These are phyloP conservation scores for Bifiguratus adelaidae DNA, from an alignment of 192 early-diverging fungal genomes.

Conservation along the genomic window DNA sequence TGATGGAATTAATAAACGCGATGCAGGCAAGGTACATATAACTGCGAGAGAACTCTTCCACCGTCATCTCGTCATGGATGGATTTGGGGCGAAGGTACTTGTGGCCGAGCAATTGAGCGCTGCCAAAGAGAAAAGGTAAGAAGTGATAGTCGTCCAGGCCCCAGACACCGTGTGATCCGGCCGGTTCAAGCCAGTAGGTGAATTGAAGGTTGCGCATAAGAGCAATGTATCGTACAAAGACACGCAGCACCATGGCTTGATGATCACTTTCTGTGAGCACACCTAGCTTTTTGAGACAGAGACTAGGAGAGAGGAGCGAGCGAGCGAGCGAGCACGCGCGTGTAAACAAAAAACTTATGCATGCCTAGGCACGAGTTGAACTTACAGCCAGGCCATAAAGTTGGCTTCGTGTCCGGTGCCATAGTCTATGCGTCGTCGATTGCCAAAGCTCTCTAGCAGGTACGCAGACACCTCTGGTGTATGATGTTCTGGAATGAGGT, in stretches of 20 bases:
- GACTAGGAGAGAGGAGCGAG: constrained; percentile 5
- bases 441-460: constrained; percentile 78
- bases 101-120: constrained; percentile 78
- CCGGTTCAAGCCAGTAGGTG: constrained; percentile 93
- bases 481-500: constrained; percentile 17
- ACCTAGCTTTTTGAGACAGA: constrained; percentile 70
- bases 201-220: constrained; percentile 87
- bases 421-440: constrained; percentile 90
- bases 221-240: constrained; percentile 76
- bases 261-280: constrained; percentile 59
- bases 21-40: constrained; percentile 97
- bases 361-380: neutral
- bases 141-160: constrained; percentile 98
- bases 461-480: constrained; percentile 58
- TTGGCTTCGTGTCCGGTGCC: constrained; percentile 95
- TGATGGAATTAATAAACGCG: constrained; percentile 80
- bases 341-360: neutral
- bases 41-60: constrained; percentile 79
- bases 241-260: constrained; percentile 61
- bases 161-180: constrained; percentile 98
- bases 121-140: constrained; percentile 89
- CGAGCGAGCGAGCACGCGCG: neutral
- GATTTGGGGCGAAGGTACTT: constrained; percentile 89
- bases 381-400: constrained; percentile 77
- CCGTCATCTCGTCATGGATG: constrained; percentile 81